A percentile compares a stretch with the other conserved stretches of the same genome.
These are phyloP conservation scores for Blastocystis sp. DNA, from an alignment of 352 stramenopile species.

Conservation along the genomic window DNA sequence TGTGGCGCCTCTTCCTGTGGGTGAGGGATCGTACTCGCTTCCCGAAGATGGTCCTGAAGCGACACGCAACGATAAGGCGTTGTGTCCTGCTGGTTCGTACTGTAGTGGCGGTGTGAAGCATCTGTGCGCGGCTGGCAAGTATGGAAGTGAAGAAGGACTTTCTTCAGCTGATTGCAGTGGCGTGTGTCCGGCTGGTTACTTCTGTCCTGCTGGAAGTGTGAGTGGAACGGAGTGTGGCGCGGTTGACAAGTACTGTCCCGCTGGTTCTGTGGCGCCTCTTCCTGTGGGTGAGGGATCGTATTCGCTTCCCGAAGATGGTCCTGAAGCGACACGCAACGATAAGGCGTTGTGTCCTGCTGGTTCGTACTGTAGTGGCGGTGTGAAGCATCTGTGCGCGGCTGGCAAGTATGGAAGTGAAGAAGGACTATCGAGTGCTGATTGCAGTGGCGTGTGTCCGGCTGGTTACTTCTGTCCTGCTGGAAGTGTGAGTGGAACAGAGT, in stretches of 20 bases:
- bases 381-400: not conserved
- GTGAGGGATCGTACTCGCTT: not conserved
- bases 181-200: not conserved
- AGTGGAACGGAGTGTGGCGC: too few relatives aligned
- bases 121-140: conserved; percentile 3
- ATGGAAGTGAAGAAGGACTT: not conserved
- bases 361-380: conserved; percentile 3
- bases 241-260: not conserved
- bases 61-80: not conserved
- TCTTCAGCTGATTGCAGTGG: too few relatives aligned
- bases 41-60: not conserved
- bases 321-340: not conserved
- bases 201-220: not conserved
- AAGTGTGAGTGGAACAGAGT: not conserved
- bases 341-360: conserved; percentile 25
- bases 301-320: not conserved
- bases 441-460: conserved; percentile 17
- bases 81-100: conserved; percentile 7
- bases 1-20: not conserved
- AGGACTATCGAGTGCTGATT: conserved; percentile 1
- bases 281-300: not conserved
- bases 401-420: not conserved
- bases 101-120: not conserved
- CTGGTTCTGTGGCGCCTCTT: not conserved
- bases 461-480: conserved; percentile 39